phyloP scores from a whole-genome alignment of 306 rosid species.

The Cicer judaicum region DNA sequence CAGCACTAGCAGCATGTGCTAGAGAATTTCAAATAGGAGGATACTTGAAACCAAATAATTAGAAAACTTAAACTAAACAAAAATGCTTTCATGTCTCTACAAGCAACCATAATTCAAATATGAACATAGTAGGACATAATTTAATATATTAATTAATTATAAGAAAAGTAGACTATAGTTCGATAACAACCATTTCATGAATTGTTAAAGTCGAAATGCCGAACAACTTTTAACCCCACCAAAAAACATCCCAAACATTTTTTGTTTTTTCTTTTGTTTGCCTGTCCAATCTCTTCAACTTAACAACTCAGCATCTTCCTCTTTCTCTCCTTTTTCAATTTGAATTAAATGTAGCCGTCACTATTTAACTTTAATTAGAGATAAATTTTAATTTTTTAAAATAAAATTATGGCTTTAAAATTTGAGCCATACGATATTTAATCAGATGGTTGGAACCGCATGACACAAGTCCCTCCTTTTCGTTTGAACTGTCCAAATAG shows the following conservation, averaged over 20 bases:
- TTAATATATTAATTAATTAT: slow-evolving; percentile 20
- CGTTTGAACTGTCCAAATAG: slow-evolving; percentile 38
- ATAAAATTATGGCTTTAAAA: too few relatives aligned
- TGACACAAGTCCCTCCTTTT: slow-evolving; percentile 9
- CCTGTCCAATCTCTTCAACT: too few relatives aligned
- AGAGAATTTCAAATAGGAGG: slow-evolving; percentile 38
- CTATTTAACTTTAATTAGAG: too few relatives aligned
- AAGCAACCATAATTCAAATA: slow-evolving; percentile 30
- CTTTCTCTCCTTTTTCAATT: too few relatives aligned
- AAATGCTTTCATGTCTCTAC: slow-evolving; percentile 4
- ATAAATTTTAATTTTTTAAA: too few relatives aligned
- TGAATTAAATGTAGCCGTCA: too few relatives aligned
- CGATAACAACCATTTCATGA: slow-evolving; percentile 29
- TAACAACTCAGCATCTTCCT: too few relatives aligned
- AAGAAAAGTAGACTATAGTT: slow-evolving; percentile 24
- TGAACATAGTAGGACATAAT: neutral
- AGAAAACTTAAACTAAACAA: neutral
- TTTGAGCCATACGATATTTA: too few relatives aligned
- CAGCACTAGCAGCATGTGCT: neutral
- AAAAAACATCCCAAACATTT: slow-evolving; percentile 29
- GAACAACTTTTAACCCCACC: slow-evolving; percentile 26
- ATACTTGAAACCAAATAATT: slow-evolving; percentile 16
- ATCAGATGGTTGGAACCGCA: too few relatives aligned
- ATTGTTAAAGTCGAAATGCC: slow-evolving; percentile 6
- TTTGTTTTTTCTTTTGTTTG: neutral